A percentile compares a stretch with the other conserved stretches of the same genome.
Evolutionary conservation across 2,329 filamentous ascomycete species (phyloP).

Genomic region (Colletotrichum somersetense): DNA sequence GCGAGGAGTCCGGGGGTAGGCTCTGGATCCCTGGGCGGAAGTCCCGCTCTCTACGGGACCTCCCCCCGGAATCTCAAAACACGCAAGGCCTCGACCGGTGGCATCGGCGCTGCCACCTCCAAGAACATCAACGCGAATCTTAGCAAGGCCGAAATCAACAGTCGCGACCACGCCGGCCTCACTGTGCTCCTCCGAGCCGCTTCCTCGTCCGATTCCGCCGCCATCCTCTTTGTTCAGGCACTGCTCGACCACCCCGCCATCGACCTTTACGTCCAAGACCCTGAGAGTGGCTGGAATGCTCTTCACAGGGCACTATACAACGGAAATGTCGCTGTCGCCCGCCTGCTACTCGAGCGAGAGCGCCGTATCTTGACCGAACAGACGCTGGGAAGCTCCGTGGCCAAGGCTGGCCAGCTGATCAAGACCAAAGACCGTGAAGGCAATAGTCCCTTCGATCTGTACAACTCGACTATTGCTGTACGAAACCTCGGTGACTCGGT

Average conservation of each 20-base stretch:
- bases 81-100: constrained; percentile 66
- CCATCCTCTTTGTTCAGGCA: constrained; percentile 80
- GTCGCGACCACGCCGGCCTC: constrained; percentile 83
- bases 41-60: constrained; percentile 57
- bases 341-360: constrained; percentile 84
- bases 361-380: constrained; percentile 72
- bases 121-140: constrained; percentile 60
- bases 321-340: constrained; percentile 88
- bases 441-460: constrained; percentile 93
- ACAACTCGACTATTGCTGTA: constrained; percentile 86
- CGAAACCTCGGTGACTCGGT: constrained; percentile 68
- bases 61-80: constrained; percentile 66
- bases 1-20: constrained; percentile 66
- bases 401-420: constrained; percentile 80
- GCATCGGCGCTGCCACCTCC: constrained; percentile 56
- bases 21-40: constrained; percentile 53
- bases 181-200: constrained; percentile 88
- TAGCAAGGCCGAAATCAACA: constrained; percentile 80
- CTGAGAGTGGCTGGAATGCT: constrained; percentile 95
- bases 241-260: constrained; percentile 85
- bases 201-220: constrained; percentile 77
- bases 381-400: constrained; percentile 67
- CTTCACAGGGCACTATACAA: constrained; percentile 91
- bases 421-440: constrained; percentile 97
- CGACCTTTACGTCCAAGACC: constrained; percentile 89